Evolutionary conservation across 108 stramenopile species (phyloP), one percentile per base, ranked within the genome.

Genomic region (Cylindrotheca closterium): DNA sequence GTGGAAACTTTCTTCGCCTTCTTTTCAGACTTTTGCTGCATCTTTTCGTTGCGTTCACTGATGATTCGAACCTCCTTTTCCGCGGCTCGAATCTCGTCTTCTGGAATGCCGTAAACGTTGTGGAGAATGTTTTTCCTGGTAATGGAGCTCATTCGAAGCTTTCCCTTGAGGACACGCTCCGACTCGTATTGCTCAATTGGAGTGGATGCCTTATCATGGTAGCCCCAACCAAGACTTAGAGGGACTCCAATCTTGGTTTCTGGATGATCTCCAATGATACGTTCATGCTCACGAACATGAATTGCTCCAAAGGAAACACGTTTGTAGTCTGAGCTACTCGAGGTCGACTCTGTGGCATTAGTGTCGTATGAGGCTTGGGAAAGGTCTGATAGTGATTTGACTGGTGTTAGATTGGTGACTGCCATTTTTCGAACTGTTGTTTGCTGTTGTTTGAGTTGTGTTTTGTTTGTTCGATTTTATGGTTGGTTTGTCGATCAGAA

Each of bases 241-340:
- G 88, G 84, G 2, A 80, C 77, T 18, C 88, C 88, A 12, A 79
- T 76, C 37, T 60, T 63, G 2, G 66, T 65, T 4, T 79, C 78
- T 1, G 83, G 83, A 51, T 84, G 75, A 62, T 84, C 83, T 1
- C 83, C 83, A 45, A 84, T 68, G 25, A 77, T 68, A 12, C 83
- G 58, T 52, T 79, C 75, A 51, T 79, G 77, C 49, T 84, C 79
- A 30, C 83, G 70, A 12, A 84, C 55, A 17, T 62, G 50, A 26
- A 84, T 56, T 2, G 50, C 27, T 17, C 71, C 65, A 67, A 79
- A 84, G 1, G 59, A 55, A 17, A 83, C 74, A 31, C 30, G 17
- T 27, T 51, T 50, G 31, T 31, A 23, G 2, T 52, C 63, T 10
- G 30, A 52, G 4, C 24, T 27, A 2, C 27, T 27, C 10, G 42